Percentiles rank a stretch among this genome's conserved stretches.
Evolutionary conservation across 169 alveolate genomes (phyloP).

Genomic region (Babesia ovis): DNA sequence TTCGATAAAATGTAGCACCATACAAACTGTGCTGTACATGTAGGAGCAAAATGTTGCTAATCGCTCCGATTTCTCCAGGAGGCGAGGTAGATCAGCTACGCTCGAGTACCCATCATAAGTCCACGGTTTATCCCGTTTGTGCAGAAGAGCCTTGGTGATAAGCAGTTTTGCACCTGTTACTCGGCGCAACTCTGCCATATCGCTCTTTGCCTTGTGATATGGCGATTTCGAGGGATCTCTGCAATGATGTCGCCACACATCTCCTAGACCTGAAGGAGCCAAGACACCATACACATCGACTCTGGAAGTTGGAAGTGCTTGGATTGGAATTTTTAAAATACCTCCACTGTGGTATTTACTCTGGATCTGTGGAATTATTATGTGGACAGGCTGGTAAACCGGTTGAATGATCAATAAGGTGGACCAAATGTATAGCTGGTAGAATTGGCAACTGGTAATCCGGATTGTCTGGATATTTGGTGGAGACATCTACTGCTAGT

Average conservation of each 20-base stretch:
- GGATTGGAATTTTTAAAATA: too few relatives aligned
- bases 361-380: too few relatives aligned
- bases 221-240: too few relatives aligned
- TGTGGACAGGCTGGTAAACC: too few relatives aligned
- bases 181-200: constrained; percentile 10
- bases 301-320: too few relatives aligned
- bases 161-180: constrained; percentile 21
- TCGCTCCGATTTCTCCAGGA: background rate
- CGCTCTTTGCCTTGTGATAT: too few relatives aligned
- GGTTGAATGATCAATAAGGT: too few relatives aligned
- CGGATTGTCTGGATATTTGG: too few relatives aligned
- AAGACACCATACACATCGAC: background rate
- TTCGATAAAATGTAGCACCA: constrained; percentile 23
- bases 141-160: constrained; percentile 20
- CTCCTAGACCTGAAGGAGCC: background rate
- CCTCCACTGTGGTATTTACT: too few relatives aligned
- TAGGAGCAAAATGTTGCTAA: background rate
- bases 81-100: constrained; percentile 52
- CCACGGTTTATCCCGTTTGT: background rate
- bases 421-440: too few relatives aligned
- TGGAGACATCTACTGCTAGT: too few relatives aligned
- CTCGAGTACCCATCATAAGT: constrained; percentile 34
- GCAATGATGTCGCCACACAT: constrained; percentile 1
- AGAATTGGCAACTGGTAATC: too few relatives aligned
- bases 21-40: constrained; percentile 2